phyloP scores from a whole-genome alignment of 306 rosid genomes.

The Gillenia trifoliata region DNA sequence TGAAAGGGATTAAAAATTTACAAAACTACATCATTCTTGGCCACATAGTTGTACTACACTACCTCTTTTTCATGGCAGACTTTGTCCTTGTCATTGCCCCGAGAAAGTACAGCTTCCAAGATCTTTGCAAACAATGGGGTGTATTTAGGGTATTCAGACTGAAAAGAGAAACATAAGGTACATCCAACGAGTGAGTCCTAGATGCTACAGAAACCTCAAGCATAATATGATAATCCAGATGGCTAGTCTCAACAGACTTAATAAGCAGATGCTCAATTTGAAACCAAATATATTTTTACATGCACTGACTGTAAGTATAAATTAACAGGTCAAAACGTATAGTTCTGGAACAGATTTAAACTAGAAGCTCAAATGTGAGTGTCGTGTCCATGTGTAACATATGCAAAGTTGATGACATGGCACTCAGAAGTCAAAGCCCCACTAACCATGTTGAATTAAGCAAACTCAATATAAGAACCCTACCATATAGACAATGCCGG shows the following conservation, averaged over 20 bases:
- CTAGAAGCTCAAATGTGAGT: neutral
- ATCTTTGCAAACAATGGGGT: slow-evolving; percentile 80
- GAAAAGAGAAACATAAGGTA: slow-evolving; percentile 28
- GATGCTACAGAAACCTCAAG: neutral
- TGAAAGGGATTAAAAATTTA: neutral
- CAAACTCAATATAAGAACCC: neutral
- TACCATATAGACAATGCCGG: neutral
- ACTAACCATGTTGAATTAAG: neutral
- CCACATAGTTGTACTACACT: slow-evolving; percentile 4
- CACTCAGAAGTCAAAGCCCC: neutral
- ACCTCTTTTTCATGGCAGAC: slow-evolving; percentile 63
- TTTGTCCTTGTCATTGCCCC: slow-evolving; percentile 50
- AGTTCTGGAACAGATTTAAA: neutral
- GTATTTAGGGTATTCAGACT: slow-evolving; percentile 85
- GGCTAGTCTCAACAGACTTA: neutral
- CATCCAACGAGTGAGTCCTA: neutral
- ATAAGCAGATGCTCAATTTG: neutral
- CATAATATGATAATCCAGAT: neutral
- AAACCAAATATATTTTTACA: neutral
- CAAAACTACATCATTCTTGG: neutral
- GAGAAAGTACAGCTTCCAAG: slow-evolving; percentile 79
- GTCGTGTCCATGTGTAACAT: neutral
- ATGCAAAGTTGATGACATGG: neutral
- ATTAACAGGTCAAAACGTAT: neutral
- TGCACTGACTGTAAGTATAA: neutral